phyloP scores from a whole-genome alignment of 257 asterid genomes.

The Plantago elongata region DNA sequence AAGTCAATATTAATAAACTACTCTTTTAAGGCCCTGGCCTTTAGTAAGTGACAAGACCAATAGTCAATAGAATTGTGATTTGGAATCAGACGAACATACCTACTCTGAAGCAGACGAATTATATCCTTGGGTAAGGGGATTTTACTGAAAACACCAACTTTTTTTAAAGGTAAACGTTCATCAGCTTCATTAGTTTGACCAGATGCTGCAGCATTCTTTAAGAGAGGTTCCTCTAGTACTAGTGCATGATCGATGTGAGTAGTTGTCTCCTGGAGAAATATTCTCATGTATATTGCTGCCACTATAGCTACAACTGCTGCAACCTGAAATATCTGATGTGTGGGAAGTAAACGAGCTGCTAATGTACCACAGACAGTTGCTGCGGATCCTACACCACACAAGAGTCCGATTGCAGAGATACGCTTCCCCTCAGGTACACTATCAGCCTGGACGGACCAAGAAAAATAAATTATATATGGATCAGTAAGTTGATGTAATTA shows the following conservation, averaged over 20 bases:
- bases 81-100: constrained; percentile 21
- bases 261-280: constrained; percentile 36
- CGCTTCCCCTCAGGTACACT: constrained; percentile 49
- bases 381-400: constrained; percentile 44
- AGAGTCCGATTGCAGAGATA: constrained; percentile 43
- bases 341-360: constrained; percentile 50
- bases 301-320: constrained; percentile 35
- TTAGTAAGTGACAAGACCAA: neutral
- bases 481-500: neutral
- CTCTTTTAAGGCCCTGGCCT: neutral
- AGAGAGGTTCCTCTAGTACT: constrained; percentile 23
- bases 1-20: neutral
- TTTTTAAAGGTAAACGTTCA: constrained; percentile 2
- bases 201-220: constrained; percentile 5
- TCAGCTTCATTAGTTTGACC: constrained; percentile 11
- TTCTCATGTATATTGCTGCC: constrained; percentile 50
- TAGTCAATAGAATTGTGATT: too few relatives aligned
- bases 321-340: constrained; percentile 40
- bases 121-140: constrained; percentile 33
- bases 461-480: neutral
- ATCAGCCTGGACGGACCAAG: constrained; percentile 34
- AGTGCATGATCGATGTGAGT: neutral
- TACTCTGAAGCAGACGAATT: constrained; percentile 41
- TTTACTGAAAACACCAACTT: constrained; percentile 18
- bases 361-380: constrained; percentile 48